phyloP scores from a whole-genome alignment of 2,329 filamentous ascomycete species.

The Amauroascus verrucosus region DNA sequence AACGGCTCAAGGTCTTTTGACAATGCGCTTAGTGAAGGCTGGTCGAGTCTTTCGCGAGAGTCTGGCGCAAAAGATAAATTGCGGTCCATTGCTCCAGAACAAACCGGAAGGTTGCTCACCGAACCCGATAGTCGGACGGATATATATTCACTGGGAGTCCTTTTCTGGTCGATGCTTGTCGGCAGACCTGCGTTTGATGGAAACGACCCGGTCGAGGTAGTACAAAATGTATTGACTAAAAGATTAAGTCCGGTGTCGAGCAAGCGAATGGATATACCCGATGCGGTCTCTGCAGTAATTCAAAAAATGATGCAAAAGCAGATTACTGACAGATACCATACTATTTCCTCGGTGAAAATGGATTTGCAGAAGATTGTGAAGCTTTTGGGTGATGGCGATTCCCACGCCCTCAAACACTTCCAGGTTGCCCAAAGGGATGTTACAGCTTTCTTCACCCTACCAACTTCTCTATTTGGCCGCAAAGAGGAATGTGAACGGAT shows the following conservation, averaged over 20 bases:
- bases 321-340: conserved; percentile 80
- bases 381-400: conserved; percentile 65
- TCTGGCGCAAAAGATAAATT: conserved; percentile 80
- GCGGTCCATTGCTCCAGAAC: conserved; percentile 85
- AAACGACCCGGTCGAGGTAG: conserved; percentile 72
- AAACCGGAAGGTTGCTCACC: conserved; percentile 83
- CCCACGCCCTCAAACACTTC: conserved; percentile 60
- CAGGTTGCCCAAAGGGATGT: conserved; percentile 73
- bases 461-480: conserved; percentile 69
- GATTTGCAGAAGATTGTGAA: conserved; percentile 67
- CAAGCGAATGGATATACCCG: conserved; percentile 71
- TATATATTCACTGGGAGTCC: conserved; percentile 80
- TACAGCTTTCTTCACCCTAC: conserved; percentile 84
- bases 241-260: conserved; percentile 67
- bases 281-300: conserved; percentile 70
- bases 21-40: conserved; percentile 78
- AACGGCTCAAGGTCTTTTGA: conserved; percentile 82
- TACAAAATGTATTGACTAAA: conserved; percentile 75
- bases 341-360: conserved; percentile 71
- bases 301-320: conserved; percentile 88
- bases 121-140: conserved; percentile 88
- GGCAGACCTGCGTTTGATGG: conserved; percentile 73
- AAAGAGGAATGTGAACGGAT: conserved; percentile 61
- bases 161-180: conserved; percentile 79
- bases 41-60: conserved; percentile 73